Conservation (phyloP, 768 basidiomycete species). For the Glaciozyma antarctica region DNA sequence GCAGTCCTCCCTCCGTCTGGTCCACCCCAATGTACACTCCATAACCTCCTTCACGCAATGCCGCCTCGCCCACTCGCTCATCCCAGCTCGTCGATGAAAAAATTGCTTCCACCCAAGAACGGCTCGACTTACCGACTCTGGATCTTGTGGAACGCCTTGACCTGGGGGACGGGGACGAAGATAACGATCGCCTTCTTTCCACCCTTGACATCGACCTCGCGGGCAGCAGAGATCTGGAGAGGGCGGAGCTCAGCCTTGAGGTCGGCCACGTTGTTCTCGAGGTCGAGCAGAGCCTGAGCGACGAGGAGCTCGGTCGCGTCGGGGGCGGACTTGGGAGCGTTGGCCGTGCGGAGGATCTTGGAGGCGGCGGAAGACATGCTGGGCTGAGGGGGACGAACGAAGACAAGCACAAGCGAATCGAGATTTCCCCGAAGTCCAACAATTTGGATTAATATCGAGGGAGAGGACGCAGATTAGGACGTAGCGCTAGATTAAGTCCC, state of each 20-base stretch:
- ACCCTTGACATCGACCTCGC: slow-evolving; percentile 96
- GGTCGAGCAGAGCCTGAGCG: slow-evolving; percentile 91
- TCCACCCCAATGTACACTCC: not conserved
- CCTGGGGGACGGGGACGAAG: slow-evolving; percentile 92
- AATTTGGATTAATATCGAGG: no score
- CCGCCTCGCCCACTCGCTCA: not conserved
- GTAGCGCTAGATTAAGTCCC: no score
- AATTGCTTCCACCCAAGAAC: not conserved
- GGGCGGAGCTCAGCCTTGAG: slow-evolving; percentile 92
- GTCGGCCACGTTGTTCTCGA: slow-evolving; percentile 96
- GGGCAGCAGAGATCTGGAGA: slow-evolving; percentile 94
- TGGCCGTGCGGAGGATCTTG: slow-evolving; percentile 94
- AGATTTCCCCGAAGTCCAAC: no score
- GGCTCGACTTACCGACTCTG: slow-evolving; percentile 68
- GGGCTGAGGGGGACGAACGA: no score
- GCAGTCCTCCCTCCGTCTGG: no score
- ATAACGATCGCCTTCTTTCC: slow-evolving; percentile 99
- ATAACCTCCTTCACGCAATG: not conserved
- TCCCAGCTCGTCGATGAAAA: not conserved
- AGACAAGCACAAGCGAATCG: no score
- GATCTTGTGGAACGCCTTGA: slow-evolving; percentile 97
- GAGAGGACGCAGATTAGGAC: no score
- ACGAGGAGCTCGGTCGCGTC: slow-evolving; percentile 84
- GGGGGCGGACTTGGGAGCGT: slow-evolving; percentile 78
- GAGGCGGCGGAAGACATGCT: slow-evolving; percentile 9